Conservation (phyloP, 2,329 filamentous ascomycete species). For the Leptographium radiaticola region DNA sequence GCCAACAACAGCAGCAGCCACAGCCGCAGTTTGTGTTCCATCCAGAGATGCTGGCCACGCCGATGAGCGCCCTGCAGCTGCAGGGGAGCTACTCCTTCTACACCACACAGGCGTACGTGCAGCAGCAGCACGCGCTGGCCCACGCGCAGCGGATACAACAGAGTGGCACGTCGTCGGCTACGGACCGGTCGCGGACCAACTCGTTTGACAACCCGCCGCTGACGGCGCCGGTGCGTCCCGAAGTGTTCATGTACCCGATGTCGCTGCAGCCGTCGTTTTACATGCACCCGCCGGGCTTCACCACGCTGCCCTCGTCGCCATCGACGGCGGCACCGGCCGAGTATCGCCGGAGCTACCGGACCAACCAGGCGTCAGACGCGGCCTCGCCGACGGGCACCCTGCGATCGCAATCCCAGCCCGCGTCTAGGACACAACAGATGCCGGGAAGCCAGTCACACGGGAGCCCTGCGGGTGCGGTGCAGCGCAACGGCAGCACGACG, state of each 20-base stretch:
- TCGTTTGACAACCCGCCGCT: slow-evolving; percentile 50
- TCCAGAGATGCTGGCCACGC: slow-evolving; percentile 14
- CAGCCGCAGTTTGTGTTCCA: slow-evolving; percentile 21
- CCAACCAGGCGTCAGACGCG: slow-evolving; percentile 34
- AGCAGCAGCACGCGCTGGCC: slow-evolving; percentile 27
- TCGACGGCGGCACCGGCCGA: slow-evolving; percentile 34
- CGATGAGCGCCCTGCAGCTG: slow-evolving; percentile 21
- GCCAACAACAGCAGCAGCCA: slow-evolving; percentile 27
- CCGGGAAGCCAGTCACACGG: slow-evolving; percentile 17
- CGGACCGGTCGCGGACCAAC: slow-evolving; percentile 45
- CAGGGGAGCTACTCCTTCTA: slow-evolving; percentile 34
- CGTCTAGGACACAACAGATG: slow-evolving; percentile 32
- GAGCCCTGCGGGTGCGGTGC: slow-evolving; percentile 1
- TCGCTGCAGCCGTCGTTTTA: slow-evolving; percentile 31
- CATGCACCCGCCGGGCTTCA: slow-evolving; percentile 22
- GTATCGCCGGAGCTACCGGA: slow-evolving; percentile 44
- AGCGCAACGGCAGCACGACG: slow-evolving; percentile 20
- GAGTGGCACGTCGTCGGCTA: slow-evolving; percentile 19
- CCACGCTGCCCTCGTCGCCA: slow-evolving; percentile 44
- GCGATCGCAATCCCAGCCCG: slow-evolving; percentile 55
- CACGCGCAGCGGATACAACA: slow-evolving; percentile 30
- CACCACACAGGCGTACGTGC: slow-evolving; percentile 31
- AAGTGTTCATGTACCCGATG: slow-evolving; percentile 39
- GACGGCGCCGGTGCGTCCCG: slow-evolving; percentile 43
- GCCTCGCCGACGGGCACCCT: slow-evolving; percentile 38